A percentile compares a stretch with the other conserved stretches of the same genome.
Evolutionary conservation across 1,284 basidiomycete species (phyloP).

Genomic region (Gymnopus androsaceus): DNA sequence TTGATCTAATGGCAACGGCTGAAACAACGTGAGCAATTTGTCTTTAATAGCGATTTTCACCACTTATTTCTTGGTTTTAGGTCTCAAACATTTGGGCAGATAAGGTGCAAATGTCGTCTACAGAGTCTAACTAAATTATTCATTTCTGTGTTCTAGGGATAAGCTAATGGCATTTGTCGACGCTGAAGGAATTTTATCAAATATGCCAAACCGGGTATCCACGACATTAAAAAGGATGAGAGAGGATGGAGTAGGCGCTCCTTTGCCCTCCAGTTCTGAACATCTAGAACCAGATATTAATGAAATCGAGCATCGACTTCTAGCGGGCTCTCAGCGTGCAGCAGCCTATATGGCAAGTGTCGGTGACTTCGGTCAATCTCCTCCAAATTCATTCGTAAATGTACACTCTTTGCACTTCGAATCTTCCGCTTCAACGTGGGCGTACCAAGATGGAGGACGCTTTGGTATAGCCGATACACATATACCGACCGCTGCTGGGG

Average conservation of each 20-base stretch:
- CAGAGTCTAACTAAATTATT: neutral
- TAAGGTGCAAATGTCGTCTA: neutral
- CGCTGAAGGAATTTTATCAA: neutral
- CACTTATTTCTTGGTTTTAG: neutral
- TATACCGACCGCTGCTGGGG: no score
- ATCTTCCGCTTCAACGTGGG: neutral
- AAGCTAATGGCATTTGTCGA: neutral
- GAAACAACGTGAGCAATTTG: neutral
- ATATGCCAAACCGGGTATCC: neutral
- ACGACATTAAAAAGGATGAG: neutral
- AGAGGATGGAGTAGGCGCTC: neutral
- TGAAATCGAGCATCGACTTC: neutral
- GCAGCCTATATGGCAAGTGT: neutral
- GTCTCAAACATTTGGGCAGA: neutral
- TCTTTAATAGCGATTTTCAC: neutral
- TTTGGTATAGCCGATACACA: no score
- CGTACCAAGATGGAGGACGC: neutral
- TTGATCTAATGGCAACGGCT: neutral
- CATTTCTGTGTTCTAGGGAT: neutral
- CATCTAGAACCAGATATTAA: no score
- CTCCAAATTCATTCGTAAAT: no score
- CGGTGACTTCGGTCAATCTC: no score
- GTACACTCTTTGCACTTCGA: neutral
- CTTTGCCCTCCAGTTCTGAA: no score
- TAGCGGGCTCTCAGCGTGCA: neutral